Conservation (phyloP, 2,329 filamentous ascomycete genomes). For the Leptographium procerum region DNA sequence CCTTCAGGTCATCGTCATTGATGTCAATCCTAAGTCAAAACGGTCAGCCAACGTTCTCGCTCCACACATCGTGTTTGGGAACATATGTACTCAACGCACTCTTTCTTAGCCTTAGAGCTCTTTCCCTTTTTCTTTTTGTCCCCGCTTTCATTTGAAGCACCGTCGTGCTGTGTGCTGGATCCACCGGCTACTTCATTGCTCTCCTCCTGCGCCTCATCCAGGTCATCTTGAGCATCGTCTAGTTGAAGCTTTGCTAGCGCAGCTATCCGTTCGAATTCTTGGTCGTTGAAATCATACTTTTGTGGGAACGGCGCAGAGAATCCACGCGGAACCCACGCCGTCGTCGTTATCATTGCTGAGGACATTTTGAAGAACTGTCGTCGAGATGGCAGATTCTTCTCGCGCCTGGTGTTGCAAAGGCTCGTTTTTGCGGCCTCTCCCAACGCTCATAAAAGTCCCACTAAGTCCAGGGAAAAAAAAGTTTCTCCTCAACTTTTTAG, state of each 20-base stretch:
- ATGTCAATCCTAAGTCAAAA: constrained; percentile 31
- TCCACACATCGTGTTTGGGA: not conserved
- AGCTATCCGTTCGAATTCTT: constrained; percentile 65
- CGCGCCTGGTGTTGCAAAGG: not conserved
- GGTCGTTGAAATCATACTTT: constrained; percentile 65
- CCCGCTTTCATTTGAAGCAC: constrained; percentile 8
- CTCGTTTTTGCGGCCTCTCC: not conserved
- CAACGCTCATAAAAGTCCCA: not conserved
- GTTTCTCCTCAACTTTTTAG: constrained; percentile 21
- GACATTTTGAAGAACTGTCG: constrained; percentile 4
- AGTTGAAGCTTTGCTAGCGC: constrained; percentile 67
- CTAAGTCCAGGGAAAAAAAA: not conserved
- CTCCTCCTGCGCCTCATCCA: constrained; percentile 53
- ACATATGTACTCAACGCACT: not conserved
- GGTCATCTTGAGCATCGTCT: constrained; percentile 81
- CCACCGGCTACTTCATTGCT: constrained; percentile 3
- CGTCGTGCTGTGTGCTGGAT: constrained; percentile 3
- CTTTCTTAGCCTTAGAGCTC: not conserved
- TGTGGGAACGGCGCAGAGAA: constrained; percentile 65
- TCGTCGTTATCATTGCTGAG: constrained; percentile 63
- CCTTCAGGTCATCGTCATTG: constrained; percentile 79
- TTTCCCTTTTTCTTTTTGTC: constrained; percentile 13
- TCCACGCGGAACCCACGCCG: constrained; percentile 65
- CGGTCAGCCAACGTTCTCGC: not conserved
- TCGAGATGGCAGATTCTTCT: not conserved